Base-by-base conservation (phyloP, 2,329 filamentous ascomycete genomes). In the Verticillium albo-atrum region DNA sequence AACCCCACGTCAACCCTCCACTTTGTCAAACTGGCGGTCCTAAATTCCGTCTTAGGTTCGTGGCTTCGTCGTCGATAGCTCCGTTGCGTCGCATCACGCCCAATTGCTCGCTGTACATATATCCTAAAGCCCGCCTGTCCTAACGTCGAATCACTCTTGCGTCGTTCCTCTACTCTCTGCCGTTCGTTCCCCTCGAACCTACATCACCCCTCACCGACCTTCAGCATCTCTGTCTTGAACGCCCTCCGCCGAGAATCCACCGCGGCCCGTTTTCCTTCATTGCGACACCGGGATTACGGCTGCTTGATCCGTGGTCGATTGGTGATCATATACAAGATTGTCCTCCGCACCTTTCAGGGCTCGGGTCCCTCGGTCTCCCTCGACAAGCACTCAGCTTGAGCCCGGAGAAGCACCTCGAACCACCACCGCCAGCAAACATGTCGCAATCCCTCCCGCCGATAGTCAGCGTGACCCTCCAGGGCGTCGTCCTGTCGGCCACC, bases 391-490 rank as follows among this genome's bases (percentile, higher is more conserved):
- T 30, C 9, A 32, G 30, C 20, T 20, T 23, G 17, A 23, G 42
- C n/a, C n/a, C n/a, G n/a, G n/a, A n/a, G n/a, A n/a, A n/a, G n/a
- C n/a, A n/a, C n/a, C n/a, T n/a, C n/a, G n/a, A n/a, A 25, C n/a
- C 42, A 47, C 42, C 15, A 14, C 30, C 30, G 14, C 6, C 27
- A 7, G 51, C n/a, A 25, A 20, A 7, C 50, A 76, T 76, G 73
- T 69, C 30, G 6, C 30, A 32, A 14, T 32, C 71, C 62, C 63
- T 74, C 6, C 76, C 83, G 2, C 81, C 85, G 4, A 80, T 90
- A 52, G 70, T 86, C 27, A 78, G 73, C 56, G 83, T 85, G 32
- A 89, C 86, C 5, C 66, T 89, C 55, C 89, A 93, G 75, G 84
- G 87, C 23, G 83, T 84, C 25, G 69, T 85, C 32, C 79, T 94